Evolutionary conservation across 257 asterid species (phyloP).

Genomic region (Capsicum pubescens): DNA sequence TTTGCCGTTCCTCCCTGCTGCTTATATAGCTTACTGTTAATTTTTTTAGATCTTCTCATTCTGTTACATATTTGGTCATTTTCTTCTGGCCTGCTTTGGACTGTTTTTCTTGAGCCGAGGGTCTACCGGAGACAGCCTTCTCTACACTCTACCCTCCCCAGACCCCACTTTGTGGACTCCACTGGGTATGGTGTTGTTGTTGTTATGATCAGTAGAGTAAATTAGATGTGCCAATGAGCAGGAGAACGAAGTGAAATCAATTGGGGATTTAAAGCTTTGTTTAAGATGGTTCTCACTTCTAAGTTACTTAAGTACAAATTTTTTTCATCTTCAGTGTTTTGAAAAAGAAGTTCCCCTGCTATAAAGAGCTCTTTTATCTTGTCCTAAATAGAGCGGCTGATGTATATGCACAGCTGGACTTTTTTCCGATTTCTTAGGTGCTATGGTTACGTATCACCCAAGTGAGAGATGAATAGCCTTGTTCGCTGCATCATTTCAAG

Average conservation of each 20-base stretch:
- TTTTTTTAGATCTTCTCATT: not conserved
- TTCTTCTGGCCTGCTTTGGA: no score
- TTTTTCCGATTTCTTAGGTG: slow-evolving; percentile 5
- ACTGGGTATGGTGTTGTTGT: no score
- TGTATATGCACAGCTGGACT: not conserved
- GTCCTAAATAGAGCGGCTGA: not conserved
- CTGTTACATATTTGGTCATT: not conserved
- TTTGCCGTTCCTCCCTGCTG: not conserved
- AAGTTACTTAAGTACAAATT: not conserved
- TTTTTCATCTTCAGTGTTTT: not conserved
- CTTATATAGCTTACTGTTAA: not conserved
- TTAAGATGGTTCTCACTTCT: not conserved
- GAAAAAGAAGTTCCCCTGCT: not conserved
- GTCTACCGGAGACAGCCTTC: no score
- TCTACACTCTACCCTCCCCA: no score
- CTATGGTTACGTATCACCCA: not conserved
- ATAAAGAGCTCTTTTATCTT: not conserved
- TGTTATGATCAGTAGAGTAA: not conserved
- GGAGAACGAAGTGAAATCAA: not conserved
- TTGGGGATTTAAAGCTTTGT: not conserved
- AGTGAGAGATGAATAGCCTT: not conserved
- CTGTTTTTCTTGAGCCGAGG: no score
- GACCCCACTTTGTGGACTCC: no score
- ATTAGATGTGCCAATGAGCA: not conserved
- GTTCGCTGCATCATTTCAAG: not conserved